Base-by-base conservation (phyloP, 768 basidiomycete species). In the Calocybe cyanea region DNA sequence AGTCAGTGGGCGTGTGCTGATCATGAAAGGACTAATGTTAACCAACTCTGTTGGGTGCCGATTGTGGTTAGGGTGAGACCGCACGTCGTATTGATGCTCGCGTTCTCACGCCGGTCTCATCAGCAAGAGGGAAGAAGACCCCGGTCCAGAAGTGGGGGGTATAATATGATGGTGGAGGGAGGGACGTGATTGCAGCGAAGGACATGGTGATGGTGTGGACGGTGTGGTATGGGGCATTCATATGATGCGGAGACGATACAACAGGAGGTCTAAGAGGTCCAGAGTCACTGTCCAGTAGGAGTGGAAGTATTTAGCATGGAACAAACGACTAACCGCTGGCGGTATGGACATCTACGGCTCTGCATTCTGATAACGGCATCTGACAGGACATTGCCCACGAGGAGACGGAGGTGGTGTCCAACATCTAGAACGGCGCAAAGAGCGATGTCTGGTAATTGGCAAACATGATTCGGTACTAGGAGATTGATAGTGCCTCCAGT, bases 121-220 rank as follows among this genome's bases (percentile, higher is more conserved):
- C 17, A 62, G 62, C n/a, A 66, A 67, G 32, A 66, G 46, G 33
- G 69, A 63, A 1, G n/a, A n/a, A n/a, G 67, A 57, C 1, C 56
- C 53, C 35, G 66, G 66, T 11, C 59, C 63, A 8, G 47, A 28
- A 13, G 49, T 35, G 7, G 38, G 24, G 52, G 66, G 30, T n/a
- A n/a, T n/a, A n/a, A n/a, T n/a, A n/a, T n/a, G n/a, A n/a, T n/a
- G n/a, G n/a, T n/a, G n/a, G n/a, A n/a, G 41, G 54, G 47, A 32
- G 57, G 33, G 11, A 46, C 56, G 42, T 65, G 69, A 28, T 71
- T 71, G 46, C 68, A 69, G 46, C 69, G 72, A 6, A 71, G 56
- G 47, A 71, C 68, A 50, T 80, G 79, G 45, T 79, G 76, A 46
- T 82, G 78, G 41, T 76, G 76, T n/a, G 66, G 67, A 2, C 63